Conservation (phyloP, 73 alveolate genomes). For the Tetrahymena borealis region DNA sequence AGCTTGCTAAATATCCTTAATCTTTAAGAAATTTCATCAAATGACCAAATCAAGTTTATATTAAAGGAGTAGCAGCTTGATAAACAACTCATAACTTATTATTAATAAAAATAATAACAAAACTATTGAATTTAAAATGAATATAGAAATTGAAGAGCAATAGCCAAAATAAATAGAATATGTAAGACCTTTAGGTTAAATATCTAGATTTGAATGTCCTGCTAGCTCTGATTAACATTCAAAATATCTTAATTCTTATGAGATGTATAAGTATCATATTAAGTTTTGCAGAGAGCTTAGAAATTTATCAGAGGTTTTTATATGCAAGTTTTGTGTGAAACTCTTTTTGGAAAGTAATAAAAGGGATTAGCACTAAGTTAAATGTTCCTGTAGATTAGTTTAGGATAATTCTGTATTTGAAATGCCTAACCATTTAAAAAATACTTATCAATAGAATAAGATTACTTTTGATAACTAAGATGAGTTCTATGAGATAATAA, state of each 20-base stretch:
- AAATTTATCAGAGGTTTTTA: not conserved
- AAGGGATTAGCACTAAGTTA: not conserved
- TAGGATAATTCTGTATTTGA: not conserved
- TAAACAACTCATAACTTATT: no score
- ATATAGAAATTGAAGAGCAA: not conserved
- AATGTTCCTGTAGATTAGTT: not conserved
- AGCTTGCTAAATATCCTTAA: no score
- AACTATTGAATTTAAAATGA: no score
- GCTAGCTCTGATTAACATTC: not conserved
- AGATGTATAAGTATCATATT: not conserved
- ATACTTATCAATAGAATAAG: not conserved
- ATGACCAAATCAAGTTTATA: no score
- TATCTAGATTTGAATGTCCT: not conserved
- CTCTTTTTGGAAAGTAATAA: not conserved
- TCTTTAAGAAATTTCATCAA: no score
- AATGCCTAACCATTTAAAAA: not conserved
- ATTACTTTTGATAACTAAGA: not conserved
- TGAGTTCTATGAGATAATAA: not conserved
- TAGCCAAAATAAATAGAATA: not conserved
- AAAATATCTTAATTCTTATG: not conserved
- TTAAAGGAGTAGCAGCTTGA: no score
- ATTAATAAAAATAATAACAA: no score
- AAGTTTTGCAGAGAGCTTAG: not conserved
- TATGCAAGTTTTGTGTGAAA: not conserved
- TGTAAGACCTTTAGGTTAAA: not conserved